Evolutionary conservation across 2,329 filamentous ascomycete species (phyloP).

Genomic region (Pseudogymnoascus sp.): DNA sequence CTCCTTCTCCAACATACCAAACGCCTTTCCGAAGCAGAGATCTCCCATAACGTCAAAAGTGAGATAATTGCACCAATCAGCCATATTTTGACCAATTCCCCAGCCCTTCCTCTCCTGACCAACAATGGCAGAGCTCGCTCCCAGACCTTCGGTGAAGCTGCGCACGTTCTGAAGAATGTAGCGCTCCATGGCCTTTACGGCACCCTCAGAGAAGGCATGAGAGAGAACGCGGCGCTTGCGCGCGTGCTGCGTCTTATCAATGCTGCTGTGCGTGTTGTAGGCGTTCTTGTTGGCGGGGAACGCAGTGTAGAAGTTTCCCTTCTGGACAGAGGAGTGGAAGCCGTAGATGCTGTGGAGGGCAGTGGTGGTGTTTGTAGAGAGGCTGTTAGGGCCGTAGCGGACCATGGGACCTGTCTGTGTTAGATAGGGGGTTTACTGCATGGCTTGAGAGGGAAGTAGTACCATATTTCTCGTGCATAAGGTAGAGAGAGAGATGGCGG

Average conservation of each 20-base stretch:
- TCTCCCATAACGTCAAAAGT: slow-evolving; percentile 45
- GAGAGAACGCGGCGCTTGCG: slow-evolving; percentile 56
- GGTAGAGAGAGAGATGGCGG: slow-evolving; percentile 64
- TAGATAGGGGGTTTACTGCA: background rate
- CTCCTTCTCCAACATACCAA: slow-evolving; percentile 38
- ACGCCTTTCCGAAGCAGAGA: slow-evolving; percentile 42
- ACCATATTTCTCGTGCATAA: slow-evolving; percentile 65
- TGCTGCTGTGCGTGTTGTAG: slow-evolving; percentile 64
- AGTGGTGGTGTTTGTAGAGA: slow-evolving; percentile 67
- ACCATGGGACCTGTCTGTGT: slow-evolving; percentile 49
- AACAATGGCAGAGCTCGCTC: slow-evolving; percentile 23
- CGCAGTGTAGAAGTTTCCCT: slow-evolving; percentile 65
- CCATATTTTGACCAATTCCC: slow-evolving; percentile 53
- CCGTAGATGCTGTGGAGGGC: slow-evolving; percentile 61
- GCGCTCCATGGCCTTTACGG: slow-evolving; percentile 26
- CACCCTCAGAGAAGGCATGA: slow-evolving; percentile 49
- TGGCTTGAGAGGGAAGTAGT: slow-evolving; percentile 21
- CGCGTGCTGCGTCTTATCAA: slow-evolving; percentile 60
- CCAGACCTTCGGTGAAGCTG: slow-evolving; percentile 55
- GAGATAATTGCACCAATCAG: slow-evolving; percentile 34
- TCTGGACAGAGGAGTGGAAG: slow-evolving; percentile 54
- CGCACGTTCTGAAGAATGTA: slow-evolving; percentile 29
- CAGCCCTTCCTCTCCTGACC: slow-evolving; percentile 38
- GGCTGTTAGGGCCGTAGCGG: slow-evolving; percentile 68
- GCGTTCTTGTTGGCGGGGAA: slow-evolving; percentile 57